Conservation (phyloP, 108 stramenopile species). For the Skeletonema menzelii region DNA sequence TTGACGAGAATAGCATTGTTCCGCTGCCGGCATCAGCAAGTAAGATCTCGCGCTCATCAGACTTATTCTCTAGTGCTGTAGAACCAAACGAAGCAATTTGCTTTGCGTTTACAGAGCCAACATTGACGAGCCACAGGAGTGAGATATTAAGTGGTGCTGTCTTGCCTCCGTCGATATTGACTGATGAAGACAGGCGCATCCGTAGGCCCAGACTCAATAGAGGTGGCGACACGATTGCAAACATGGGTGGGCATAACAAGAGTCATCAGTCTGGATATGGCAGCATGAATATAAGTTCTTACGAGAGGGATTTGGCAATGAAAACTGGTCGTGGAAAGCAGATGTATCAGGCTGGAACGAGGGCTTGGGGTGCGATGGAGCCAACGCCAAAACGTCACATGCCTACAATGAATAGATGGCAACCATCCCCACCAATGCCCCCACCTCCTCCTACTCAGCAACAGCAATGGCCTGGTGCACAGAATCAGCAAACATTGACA, state of each 20-base stretch:
- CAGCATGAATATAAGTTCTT: slow-evolving; percentile 86
- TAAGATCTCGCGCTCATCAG: slow-evolving; percentile 52
- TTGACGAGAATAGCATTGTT: slow-evolving; percentile 57
- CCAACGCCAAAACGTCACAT: slow-evolving; percentile 68
- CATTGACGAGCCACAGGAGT: slow-evolving; percentile 71
- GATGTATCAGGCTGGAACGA: slow-evolving; percentile 85
- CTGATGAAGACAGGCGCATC: slow-evolving; percentile 72
- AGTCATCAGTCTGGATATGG: slow-evolving; percentile 81
- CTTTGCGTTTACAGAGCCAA: slow-evolving; percentile 82
- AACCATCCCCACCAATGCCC: slow-evolving; percentile 31
- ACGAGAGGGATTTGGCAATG: slow-evolving; percentile 77
- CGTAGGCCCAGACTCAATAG: slow-evolving; percentile 78
- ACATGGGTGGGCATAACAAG: slow-evolving; percentile 69
- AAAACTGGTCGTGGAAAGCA: slow-evolving; percentile 72
- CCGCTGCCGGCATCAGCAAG: slow-evolving; percentile 52
- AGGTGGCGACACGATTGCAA: slow-evolving; percentile 83
- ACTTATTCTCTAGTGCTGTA: slow-evolving; percentile 60
- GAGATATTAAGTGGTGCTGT: slow-evolving; percentile 67
- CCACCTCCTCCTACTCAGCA: slow-evolving; percentile 40
- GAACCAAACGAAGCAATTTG: slow-evolving; percentile 68
- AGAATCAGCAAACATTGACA: slow-evolving; percentile 37
- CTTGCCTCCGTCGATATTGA: slow-evolving; percentile 57
- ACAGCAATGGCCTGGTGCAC: slow-evolving; percentile 21
- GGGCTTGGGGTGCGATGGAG: slow-evolving; percentile 87
- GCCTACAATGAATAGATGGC: slow-evolving; percentile 51